Evolutionary conservation across 73 alveolate species (phyloP).

Genomic region (Uronychia binucleata): DNA sequence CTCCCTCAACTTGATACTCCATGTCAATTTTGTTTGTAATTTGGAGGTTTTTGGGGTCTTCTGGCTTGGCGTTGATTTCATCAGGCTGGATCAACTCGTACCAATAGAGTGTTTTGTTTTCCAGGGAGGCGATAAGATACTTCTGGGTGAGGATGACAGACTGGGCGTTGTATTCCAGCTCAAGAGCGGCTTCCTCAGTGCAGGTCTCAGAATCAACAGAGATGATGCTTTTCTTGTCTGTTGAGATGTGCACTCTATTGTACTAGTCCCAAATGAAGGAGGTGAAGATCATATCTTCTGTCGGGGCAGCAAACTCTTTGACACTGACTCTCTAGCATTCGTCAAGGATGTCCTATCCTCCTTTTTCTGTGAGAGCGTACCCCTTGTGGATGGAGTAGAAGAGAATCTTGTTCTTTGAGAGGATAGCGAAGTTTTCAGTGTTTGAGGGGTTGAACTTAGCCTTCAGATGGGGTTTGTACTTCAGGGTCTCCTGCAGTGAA

Average conservation of each 20-base stretch:
- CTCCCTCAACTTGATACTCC: constrained; percentile 44
- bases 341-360: constrained; percentile 26
- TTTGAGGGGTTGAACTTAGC: constrained; percentile 60
- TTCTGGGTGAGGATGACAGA: constrained; percentile 40
- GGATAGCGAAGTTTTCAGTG: constrained; percentile 50
- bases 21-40: constrained; percentile 26
- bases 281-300: constrained; percentile 43
- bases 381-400: constrained; percentile 56
- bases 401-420: constrained; percentile 17
- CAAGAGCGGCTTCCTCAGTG: constrained; percentile 22
- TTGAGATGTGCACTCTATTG: constrained; percentile 49
- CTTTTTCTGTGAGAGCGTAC: constrained; percentile 20
- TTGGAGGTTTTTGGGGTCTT: not conserved
- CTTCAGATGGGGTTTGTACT: constrained; percentile 17
- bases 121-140: constrained; percentile 59
- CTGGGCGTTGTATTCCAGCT: constrained; percentile 25
- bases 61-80: not conserved
- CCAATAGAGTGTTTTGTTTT: constrained; percentile 47
- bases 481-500: constrained; percentile 66
- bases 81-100: constrained; percentile 46
- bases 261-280: constrained; percentile 54
- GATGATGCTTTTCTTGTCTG: constrained; percentile 49
- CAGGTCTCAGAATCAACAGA: constrained; percentile 45
- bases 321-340: constrained; percentile 52
- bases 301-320: constrained; percentile 27